Conservation (phyloP, 2,329 filamentous ascomycete genomes). For the Fusarium ramigenum region DNA sequence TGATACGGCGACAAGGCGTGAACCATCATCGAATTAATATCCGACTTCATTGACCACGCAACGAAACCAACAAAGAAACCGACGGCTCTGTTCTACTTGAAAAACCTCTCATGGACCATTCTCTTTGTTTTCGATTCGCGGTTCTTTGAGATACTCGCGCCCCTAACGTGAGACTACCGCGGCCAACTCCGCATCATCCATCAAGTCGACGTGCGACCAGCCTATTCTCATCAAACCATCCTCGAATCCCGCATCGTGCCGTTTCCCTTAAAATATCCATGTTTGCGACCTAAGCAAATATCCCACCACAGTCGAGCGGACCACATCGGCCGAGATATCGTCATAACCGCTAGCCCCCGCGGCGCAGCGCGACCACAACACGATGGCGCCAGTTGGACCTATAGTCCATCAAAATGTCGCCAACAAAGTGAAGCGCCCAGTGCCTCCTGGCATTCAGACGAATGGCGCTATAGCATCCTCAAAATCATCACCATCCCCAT, state of each 20-base stretch:
- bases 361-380: conserved; percentile 44
- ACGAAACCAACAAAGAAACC: neutral
- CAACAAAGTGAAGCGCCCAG: conserved; percentile 74
- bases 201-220: conserved; percentile 35
- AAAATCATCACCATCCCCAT: conserved; percentile 68
- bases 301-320: conserved; percentile 24
- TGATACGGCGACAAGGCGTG: conserved; percentile 40
- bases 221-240: conserved; percentile 5
- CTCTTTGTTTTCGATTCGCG: conserved; percentile 22
- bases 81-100: neutral
- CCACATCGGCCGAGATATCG: conserved; percentile 17
- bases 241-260: conserved; percentile 18
- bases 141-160: conserved; percentile 29
- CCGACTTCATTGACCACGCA: conserved; percentile 16
- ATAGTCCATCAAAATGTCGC: conserved; percentile 55
- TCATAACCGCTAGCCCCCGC: conserved; percentile 30
- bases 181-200: conserved; percentile 38
- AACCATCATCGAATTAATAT: conserved; percentile 36
- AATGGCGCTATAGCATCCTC: conserved; percentile 66
- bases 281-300: conserved; percentile 33
- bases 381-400: conserved; percentile 67
- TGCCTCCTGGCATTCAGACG: conserved; percentile 71
- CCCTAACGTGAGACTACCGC: conserved; percentile 16
- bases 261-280: conserved; percentile 32
- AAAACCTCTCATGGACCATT: conserved; percentile 20